Conservation (phyloP, 1,284 basidiomycete genomes). For the Naganishia sp. region DNA sequence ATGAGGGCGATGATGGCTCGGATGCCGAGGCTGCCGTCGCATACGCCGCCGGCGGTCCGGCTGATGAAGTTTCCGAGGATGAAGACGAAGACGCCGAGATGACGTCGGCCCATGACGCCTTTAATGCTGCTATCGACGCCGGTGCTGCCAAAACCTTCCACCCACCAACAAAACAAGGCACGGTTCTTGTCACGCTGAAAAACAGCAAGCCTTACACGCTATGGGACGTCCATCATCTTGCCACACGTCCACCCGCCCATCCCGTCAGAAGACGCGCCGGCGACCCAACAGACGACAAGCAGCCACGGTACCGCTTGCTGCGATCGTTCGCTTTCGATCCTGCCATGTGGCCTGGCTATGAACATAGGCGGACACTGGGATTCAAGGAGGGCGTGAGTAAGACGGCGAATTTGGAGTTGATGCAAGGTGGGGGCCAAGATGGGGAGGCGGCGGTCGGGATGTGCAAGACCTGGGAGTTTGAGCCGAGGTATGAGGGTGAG, state of each 20-base stretch:
- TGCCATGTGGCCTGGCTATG: slow-evolving; percentile 75
- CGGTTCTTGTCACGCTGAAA: slow-evolving; percentile 83
- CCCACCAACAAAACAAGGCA: slow-evolving; percentile 53
- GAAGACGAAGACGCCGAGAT: slow-evolving; percentile 42
- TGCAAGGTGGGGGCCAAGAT: slow-evolving; percentile 36
- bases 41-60: slow-evolving; percentile 3
- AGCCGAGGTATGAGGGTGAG: slow-evolving; percentile 34
- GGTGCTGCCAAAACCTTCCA: slow-evolving; percentile 40
- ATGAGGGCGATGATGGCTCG: slow-evolving; percentile 56
- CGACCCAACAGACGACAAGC: slow-evolving; percentile 50
- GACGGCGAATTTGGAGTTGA: slow-evolving; percentile 51
- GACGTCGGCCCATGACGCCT: slow-evolving; percentile 32
- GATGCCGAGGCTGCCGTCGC: slow-evolving; percentile 43
- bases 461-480: slow-evolving; percentile 50
- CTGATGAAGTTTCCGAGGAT: slow-evolving; percentile 37
- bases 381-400: slow-evolving; percentile 54
- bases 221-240: slow-evolving; percentile 79
- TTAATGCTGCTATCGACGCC: slow-evolving; percentile 53
- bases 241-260: slow-evolving; percentile 59
- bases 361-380: slow-evolving; percentile 89
- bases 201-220: slow-evolving; percentile 84
- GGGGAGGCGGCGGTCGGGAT: slow-evolving; percentile 41
- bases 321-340: slow-evolving; percentile 82
- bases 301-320: slow-evolving; percentile 70
- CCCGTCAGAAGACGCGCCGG: slow-evolving; percentile 38